Evolutionary conservation across 2,329 filamentous ascomycete species (phyloP).

Genomic region (Zalaria obscura): DNA sequence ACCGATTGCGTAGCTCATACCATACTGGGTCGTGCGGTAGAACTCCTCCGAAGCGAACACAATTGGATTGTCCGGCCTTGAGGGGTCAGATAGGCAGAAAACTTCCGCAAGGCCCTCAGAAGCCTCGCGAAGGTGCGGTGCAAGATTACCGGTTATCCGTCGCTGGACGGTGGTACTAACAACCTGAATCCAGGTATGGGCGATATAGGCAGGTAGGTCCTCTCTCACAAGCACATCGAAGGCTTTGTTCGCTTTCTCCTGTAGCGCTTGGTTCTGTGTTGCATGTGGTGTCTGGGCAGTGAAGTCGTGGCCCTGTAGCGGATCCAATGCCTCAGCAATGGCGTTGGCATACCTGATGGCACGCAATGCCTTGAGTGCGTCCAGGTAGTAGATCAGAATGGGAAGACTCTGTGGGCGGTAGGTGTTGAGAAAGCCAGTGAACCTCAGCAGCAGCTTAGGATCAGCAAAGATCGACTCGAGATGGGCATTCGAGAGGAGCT

Average conservation of each 20-base stretch:
- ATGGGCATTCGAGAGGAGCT: constrained; percentile 53
- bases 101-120: constrained; percentile 64
- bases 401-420: constrained; percentile 49
- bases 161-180: constrained; percentile 56
- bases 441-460: constrained; percentile 46
- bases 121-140: constrained; percentile 49
- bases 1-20: constrained; percentile 57
- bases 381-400: constrained; percentile 56
- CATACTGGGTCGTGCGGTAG: constrained; percentile 60
- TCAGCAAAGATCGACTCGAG: constrained; percentile 51
- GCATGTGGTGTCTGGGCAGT: constrained; percentile 34
- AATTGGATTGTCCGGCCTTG: constrained; percentile 58
- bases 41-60: constrained; percentile 71
- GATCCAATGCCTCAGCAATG: constrained; percentile 45
- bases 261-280: constrained; percentile 44
- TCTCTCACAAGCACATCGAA: constrained; percentile 51
- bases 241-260: constrained; percentile 49
- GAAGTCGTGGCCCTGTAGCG: constrained; percentile 42
- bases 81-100: constrained; percentile 64
- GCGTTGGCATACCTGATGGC: constrained; percentile 60
- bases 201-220: constrained; percentile 59
- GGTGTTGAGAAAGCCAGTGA: constrained; percentile 51
- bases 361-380: constrained; percentile 54
- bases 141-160: constrained; percentile 52
- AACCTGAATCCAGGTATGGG: constrained; percentile 52